These are phyloP conservation scores for Jatropha podagrica DNA, from an alignment of 441 rosid genomes.

Conservation along the genomic window DNA sequence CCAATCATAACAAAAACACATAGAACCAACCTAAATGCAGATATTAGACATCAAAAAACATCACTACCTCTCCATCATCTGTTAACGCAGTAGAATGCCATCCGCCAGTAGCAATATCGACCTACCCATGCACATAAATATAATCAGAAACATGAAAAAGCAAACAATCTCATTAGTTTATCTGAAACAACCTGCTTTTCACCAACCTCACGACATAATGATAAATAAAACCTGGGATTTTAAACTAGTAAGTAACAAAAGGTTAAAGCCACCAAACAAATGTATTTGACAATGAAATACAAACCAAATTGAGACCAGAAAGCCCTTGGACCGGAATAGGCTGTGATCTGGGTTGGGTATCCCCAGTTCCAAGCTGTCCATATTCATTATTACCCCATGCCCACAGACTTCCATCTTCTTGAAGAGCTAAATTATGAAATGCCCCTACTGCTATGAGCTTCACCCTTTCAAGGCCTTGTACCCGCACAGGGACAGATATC, in stretches of 20 bases:
- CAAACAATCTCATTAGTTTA: neutral
- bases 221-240: neutral
- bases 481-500: slow-evolving; percentile 92
- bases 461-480: slow-evolving; percentile 94
- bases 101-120: slow-evolving; percentile 99
- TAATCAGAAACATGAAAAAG: slow-evolving; percentile 18
- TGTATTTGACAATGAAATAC: slow-evolving; percentile 27
- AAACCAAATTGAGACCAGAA: slow-evolving; percentile 75
- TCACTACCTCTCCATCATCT: slow-evolving; percentile 69
- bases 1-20: neutral
- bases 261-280: neutral
- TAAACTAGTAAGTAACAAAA: neutral
- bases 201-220: neutral
- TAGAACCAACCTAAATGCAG: slow-evolving; percentile 3
- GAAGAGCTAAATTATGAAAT: slow-evolving; percentile 94
- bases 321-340: slow-evolving; percentile 92
- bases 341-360: slow-evolving; percentile 96
- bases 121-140: slow-evolving; percentile 43
- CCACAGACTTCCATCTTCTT: slow-evolving; percentile 94
- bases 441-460: slow-evolving; percentile 95
- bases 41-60: slow-evolving; percentile 13
- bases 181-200: neutral
- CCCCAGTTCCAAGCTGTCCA: slow-evolving; percentile 99
- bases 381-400: slow-evolving; percentile 99
- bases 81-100: slow-evolving; percentile 99